phyloP scores from a whole-genome alignment of 441 rosid genomes.

The Macaranga tanarius region DNA sequence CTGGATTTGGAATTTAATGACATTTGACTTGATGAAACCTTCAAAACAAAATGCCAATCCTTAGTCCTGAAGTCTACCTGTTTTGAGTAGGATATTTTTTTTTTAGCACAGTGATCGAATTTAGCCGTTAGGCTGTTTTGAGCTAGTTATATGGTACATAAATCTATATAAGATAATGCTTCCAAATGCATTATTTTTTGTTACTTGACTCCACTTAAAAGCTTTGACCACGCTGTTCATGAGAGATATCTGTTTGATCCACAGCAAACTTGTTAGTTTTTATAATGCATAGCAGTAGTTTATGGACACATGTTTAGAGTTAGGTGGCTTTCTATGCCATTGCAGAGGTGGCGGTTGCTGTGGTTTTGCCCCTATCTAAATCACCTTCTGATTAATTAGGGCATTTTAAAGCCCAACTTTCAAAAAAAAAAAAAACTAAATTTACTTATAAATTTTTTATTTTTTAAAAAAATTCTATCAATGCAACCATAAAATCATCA shows the following conservation, averaged over 20 bases:
- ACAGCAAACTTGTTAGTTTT: background rate
- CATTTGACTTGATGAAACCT: background rate
- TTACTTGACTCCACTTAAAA: background rate
- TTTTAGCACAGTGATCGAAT: too few relatives aligned
- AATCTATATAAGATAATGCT: background rate
- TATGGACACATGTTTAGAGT: slow-evolving; percentile 5
- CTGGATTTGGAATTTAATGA: background rate
- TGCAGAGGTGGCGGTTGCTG: background rate
- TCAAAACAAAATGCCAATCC: background rate
- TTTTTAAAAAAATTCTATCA: too few relatives aligned
- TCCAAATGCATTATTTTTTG: background rate
- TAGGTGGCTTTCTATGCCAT: background rate
- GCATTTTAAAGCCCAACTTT: background rate
- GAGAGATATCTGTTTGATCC: background rate
- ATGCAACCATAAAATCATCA: too few relatives aligned
- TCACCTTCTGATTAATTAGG: slow-evolving; percentile 7
- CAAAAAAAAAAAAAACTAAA: background rate
- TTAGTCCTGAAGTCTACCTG: background rate
- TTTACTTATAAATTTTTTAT: too few relatives aligned
- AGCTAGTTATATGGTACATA: background rate
- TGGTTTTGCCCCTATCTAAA: background rate
- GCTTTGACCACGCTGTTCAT: background rate
- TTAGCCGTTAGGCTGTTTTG: too few relatives aligned
- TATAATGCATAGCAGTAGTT: background rate
- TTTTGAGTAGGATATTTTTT: too few relatives aligned